Base-by-base conservation (phyloP, 805 yeast species). In the Cyberlindnera mycetangii region DNA sequence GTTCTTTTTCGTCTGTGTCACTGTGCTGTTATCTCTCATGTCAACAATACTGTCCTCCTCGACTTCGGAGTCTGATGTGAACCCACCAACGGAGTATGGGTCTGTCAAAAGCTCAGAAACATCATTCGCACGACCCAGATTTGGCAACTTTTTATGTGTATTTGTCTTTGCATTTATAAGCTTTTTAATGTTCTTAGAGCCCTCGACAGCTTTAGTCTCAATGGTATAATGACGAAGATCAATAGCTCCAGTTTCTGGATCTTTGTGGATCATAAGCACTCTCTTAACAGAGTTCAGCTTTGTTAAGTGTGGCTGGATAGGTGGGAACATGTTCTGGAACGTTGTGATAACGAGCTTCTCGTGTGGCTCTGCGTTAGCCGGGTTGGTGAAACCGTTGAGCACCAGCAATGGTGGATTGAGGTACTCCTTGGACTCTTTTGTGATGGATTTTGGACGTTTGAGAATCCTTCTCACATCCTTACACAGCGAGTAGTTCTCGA, bases 251-350 rank as follows among this genome's bases (percentile, higher is more conserved):
- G 88, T 78, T 46, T 77, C 81, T 24, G 75, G 70, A 59, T 82
- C 85, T 58, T 82, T 85, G 62, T 85, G 83, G 44, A 93, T 68
- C 78, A 93, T 75, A 56, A 93, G 69, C 17, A 93, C 98, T 59
- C 99, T 76, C 57, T 81, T 84, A 42, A 93, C 89, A 1, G 85
- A 70, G 37, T 71, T 69, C 27, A 93, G 83, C 52, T 81, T 81
- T 16, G 95, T 85, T 45, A 71, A 68, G 52, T 88, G 88, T 3
- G 97, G 97, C 47, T 89, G 84, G 53, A 93, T 83, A 17, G 99
- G 88, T 7, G 99, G 99, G 65, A 92, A 88, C 79, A 93, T 81
- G 68, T 89, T 89, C 67, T 93, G 99, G 69, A 93, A 88, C 70
- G 89, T 81, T 4, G 97, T 87, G 24, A 95, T 80, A 45, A 89